phyloP scores from a whole-genome alignment of 2,329 filamentous ascomycete species.

The Pseudocercospora musae region DNA sequence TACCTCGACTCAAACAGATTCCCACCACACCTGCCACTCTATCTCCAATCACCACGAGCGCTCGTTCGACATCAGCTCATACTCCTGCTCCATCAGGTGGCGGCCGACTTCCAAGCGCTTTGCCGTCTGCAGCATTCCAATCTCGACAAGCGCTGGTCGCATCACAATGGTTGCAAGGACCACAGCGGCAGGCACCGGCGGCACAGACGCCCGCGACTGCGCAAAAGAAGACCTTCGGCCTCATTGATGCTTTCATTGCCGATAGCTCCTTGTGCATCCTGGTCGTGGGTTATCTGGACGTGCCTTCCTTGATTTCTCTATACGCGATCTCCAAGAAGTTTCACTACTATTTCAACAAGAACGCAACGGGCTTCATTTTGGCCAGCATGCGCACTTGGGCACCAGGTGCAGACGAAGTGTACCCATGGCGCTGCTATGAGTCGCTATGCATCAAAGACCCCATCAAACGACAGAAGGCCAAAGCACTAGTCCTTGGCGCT shows the following conservation, averaged over 20 bases:
- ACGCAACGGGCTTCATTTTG: conserved; percentile 58
- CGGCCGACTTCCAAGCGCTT: neutral
- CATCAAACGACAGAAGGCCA: conserved; percentile 24
- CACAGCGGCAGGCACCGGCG: neutral
- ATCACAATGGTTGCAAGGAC: neutral
- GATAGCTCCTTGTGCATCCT: conserved; percentile 53
- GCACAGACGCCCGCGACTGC: neutral
- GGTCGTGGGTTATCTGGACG: conserved; percentile 53
- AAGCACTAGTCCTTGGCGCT: conserved; percentile 12
- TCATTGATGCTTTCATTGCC: conserved; percentile 35
- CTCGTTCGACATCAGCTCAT: neutral
- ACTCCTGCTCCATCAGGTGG: neutral
- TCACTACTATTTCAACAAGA: conserved; percentile 57
- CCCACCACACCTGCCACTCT: neutral
- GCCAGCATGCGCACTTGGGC: conserved; percentile 54
- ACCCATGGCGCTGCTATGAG: conserved; percentile 60
- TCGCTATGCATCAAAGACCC: conserved; percentile 61
- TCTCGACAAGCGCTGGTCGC: neutral
- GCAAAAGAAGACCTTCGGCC: conserved; percentile 28
- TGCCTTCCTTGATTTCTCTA: conserved; percentile 59
- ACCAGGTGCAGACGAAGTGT: conserved; percentile 56
- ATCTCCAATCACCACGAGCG: neutral
- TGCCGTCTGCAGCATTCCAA: neutral
- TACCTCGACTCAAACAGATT: conserved; percentile 17
- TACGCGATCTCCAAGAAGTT: conserved; percentile 64